Evolutionary conservation across 2,329 filamentous ascomycete genomes (phyloP).

Genomic region (Hymenoscyphus fraxineus): DNA sequence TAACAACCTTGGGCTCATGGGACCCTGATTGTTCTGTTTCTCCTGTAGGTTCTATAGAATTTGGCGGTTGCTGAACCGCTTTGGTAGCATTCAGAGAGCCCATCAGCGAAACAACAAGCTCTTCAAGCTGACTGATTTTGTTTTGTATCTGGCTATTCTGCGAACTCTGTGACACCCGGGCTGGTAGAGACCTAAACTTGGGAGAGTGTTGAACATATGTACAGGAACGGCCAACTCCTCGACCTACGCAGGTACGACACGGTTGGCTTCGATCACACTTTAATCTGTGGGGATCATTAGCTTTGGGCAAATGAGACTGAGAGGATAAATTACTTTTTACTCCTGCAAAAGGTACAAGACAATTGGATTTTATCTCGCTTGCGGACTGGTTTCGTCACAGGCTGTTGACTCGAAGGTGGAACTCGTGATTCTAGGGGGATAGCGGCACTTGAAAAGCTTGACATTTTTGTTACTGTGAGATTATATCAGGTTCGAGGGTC

Average conservation of each 20-base stretch:
- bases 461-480: not conserved
- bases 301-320: not conserved
- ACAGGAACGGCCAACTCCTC: slow-evolving; percentile 44
- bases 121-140: slow-evolving; percentile 50
- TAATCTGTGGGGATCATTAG: slow-evolving; percentile 10
- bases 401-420: not conserved
- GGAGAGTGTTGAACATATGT: slow-evolving; percentile 8
- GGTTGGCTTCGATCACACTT: slow-evolving; percentile 51
- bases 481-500: no score
- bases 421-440: not conserved
- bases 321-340: slow-evolving; percentile 12
- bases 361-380: slow-evolving; percentile 14
- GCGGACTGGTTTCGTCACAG: slow-evolving; percentile 5
- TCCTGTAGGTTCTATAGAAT: not conserved
- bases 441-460: slow-evolving; percentile 3
- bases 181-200: not conserved
- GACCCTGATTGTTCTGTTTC: not conserved
- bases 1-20: not conserved
- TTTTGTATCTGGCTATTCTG: slow-evolving; percentile 49
- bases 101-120: slow-evolving; percentile 52
- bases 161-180: slow-evolving; percentile 41
- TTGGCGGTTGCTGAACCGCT: not conserved
- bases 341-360: slow-evolving; percentile 16
- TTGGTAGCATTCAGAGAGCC: slow-evolving; percentile 4
- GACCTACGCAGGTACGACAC: slow-evolving; percentile 49